Percentiles rank a stretch among this genome's conserved stretches.
These are phyloP conservation scores for Salix brachista DNA, from an alignment of 345 rosid species.

Conservation along the genomic window DNA sequence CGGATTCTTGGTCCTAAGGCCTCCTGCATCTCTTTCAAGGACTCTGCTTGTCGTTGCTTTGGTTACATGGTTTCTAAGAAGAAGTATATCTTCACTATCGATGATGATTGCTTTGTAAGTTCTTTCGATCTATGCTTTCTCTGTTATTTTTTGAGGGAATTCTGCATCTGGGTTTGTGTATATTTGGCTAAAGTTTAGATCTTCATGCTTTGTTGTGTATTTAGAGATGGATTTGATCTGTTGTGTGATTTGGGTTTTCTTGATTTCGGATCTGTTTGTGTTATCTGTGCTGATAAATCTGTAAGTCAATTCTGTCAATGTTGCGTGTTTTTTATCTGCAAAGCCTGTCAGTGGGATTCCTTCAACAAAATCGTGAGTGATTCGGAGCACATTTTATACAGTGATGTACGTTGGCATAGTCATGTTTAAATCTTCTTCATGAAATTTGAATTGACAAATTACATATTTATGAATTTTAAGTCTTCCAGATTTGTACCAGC, in stretches of 20 bases:
- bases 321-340: not conserved
- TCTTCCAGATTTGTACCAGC: not conserved
- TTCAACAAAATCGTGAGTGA: not conserved
- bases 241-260: not conserved
- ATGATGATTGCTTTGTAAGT: slow-evolving; percentile 96
- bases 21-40: slow-evolving; percentile 91
- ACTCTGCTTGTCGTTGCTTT: slow-evolving; percentile 95
- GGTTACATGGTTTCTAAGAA: slow-evolving; percentile 98
- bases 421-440: not conserved
- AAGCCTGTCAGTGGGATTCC: not conserved
- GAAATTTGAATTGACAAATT: not conserved
- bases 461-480: not conserved
- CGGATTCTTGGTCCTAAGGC: slow-evolving; percentile 88
- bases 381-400: not conserved
- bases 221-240: not conserved
- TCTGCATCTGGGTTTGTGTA: slow-evolving; percentile 8
- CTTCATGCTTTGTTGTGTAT: not conserved
- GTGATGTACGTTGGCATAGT: not conserved
- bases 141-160: not conserved
- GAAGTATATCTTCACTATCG: slow-evolving; percentile 94
- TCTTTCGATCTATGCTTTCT: not conserved
- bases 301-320: not conserved
- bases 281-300: not conserved
- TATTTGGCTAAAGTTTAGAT: slow-evolving; percentile 9
- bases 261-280: slow-evolving; percentile 1